Conservation (phyloP, 2,329 filamentous ascomycete genomes). For the Calonectria pseudoreteaudii region DNA sequence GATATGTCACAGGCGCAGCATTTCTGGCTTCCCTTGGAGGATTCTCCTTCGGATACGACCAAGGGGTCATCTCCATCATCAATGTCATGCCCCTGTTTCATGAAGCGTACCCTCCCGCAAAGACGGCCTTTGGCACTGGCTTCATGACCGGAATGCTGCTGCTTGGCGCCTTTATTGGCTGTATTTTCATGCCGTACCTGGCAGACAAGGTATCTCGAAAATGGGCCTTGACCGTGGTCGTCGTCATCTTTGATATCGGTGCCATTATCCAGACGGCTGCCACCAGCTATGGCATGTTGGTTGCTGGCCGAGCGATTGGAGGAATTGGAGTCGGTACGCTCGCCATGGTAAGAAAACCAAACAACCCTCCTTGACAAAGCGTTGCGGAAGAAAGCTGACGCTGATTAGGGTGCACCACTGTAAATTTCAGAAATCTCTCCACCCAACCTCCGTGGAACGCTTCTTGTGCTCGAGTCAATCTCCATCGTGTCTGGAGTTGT, state of each 20-base stretch:
- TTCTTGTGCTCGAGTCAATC: conserved; percentile 47
- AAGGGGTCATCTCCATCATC: conserved; percentile 1
- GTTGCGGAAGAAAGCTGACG: not conserved
- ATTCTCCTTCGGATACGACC: not conserved
- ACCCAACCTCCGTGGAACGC: conserved; percentile 43
- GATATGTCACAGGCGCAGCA: conserved; percentile 2
- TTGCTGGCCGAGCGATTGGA: not conserved
- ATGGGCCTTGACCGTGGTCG: conserved; percentile 1
- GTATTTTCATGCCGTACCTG: not conserved
- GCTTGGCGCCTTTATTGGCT: not conserved
- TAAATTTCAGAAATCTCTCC: conserved; percentile 47
- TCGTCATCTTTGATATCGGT: not conserved
- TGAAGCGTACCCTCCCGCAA: not conserved
- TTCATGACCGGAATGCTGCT: not conserved
- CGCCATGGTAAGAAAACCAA: not conserved
- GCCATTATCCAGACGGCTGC: not conserved
- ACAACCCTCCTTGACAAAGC: not conserved
- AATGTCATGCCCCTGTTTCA: not conserved
- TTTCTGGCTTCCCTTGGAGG: not conserved
- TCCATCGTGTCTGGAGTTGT: conserved; percentile 48
- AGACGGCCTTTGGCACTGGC: not conserved
- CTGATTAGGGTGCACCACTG: conserved; percentile 29
- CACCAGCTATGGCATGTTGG: not conserved
- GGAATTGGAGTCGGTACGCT: not conserved
- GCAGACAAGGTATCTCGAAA: conserved; percentile 4